Conservation (phyloP, 2,329 filamentous ascomycete species). For the Trichocomaceae sp. region DNA sequence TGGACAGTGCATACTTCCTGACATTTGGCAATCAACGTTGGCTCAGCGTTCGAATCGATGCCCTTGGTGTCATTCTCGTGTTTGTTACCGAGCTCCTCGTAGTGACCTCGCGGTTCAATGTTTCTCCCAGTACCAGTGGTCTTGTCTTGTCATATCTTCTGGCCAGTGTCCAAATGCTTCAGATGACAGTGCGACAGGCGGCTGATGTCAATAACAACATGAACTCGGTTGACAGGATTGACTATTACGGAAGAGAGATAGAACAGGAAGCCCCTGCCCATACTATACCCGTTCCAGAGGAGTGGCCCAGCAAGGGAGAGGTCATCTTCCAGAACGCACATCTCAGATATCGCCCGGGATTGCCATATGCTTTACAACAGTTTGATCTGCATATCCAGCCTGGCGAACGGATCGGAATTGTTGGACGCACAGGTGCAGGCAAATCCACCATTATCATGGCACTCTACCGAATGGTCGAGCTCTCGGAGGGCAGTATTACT, state of each 20-base stretch:
- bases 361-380: constrained; percentile 12
- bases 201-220: constrained; percentile 86
- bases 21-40: constrained; percentile 95
- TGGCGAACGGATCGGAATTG: constrained; percentile 15
- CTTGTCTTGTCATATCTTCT: constrained; percentile 91
- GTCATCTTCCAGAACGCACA: constrained; percentile 12
- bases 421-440: constrained; percentile 18
- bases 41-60: constrained; percentile 77
- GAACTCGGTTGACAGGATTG: constrained; percentile 58
- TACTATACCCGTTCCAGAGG: constrained; percentile 22
- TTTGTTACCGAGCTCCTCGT: constrained; percentile 86
- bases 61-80: constrained; percentile 75
- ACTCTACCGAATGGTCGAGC: constrained; percentile 16
- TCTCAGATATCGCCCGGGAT: constrained; percentile 13
- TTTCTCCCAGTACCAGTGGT: constrained; percentile 70
- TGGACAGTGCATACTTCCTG: constrained; percentile 90
- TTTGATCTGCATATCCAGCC: constrained; percentile 12
- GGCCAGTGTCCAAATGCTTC: constrained; percentile 88
- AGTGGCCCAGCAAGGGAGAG: constrained; percentile 23
- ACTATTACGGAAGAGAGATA: constrained; percentile 69
- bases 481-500: constrained; percentile 9
- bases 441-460: constrained; percentile 19
- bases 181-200: constrained; percentile 88
- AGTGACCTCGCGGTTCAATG: constrained; percentile 52
- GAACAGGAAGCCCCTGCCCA: constrained; percentile 39